Conservation (phyloP, 129 eudicot genomes). For the Daucus carota region DH1_v3.0 NC_030383.2:11976501-11977000, state of each 20-base stretch:
- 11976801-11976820: slow-evolving; percentile 62
- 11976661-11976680: background rate
- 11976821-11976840: background rate
- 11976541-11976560: background rate
- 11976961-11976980: slow-evolving; percentile 99
- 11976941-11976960: slow-evolving; percentile 85
- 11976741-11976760: slow-evolving; percentile 93
- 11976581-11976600: background rate
- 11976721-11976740: slow-evolving; percentile 98
- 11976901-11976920: background rate
- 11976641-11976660: background rate
- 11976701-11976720: background rate
- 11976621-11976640: background rate
- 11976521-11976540: background rate
- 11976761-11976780: slow-evolving; percentile 85
- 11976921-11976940: slow-evolving; percentile 59
- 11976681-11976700: background rate
- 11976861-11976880: background rate
- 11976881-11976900: background rate
- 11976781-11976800: slow-evolving; percentile 89
- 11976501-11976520: background rate
- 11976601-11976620: background rate
- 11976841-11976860: background rate
- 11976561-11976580: background rate
- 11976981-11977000: slow-evolving; percentile 78